Percentiles rank a stretch among this genome's conserved stretches.
Conservation (phyloP, 371 early-diverging fungal genomes). For the Batrachochytrium dendrobatidis region DNA sequence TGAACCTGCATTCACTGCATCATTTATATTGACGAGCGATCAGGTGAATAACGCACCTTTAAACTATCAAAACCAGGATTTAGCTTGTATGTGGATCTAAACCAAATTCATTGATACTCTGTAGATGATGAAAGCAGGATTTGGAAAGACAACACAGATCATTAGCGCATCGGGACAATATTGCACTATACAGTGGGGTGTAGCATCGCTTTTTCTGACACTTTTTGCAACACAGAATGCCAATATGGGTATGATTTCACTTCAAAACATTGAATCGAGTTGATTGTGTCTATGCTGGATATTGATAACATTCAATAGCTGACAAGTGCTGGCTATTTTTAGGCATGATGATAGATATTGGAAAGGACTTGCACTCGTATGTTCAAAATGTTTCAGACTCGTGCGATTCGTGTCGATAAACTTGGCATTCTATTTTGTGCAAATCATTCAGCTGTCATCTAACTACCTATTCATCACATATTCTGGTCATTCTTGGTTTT, state of each 20-base stretch:
- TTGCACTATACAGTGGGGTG: constrained; percentile 21
- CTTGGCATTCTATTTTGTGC: too few relatives aligned
- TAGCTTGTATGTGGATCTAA: too few relatives aligned
- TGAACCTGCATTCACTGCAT: constrained; percentile 30
- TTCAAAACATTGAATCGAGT: too few relatives aligned
- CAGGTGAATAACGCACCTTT: constrained; percentile 15
- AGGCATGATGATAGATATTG: constrained; percentile 15
- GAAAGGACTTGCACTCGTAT: constrained; percentile 7
- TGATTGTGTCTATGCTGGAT: neutral
- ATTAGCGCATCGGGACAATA: constrained; percentile 18
- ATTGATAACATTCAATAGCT: neutral
- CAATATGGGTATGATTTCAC: constrained; percentile 14
- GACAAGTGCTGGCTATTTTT: too few relatives aligned
- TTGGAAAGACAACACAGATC: constrained; percentile 20
- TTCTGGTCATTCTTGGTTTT: too few relatives aligned
- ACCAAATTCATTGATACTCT: too few relatives aligned
- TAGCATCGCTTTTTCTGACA: constrained; percentile 13
- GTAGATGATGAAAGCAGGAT: constrained; percentile 15
- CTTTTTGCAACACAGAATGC: constrained; percentile 18
- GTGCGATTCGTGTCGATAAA: too few relatives aligned
- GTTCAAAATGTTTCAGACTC: constrained; percentile 5
- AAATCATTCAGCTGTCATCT: too few relatives aligned
- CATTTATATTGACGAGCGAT: constrained; percentile 29
- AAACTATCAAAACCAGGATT: neutral
- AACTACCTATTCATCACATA: too few relatives aligned